Evolutionary conservation across 192 early-diverging fungal species (phyloP), one percentile per base, ranked within the genome.

Genomic region (Phlyctochytrium bullatum): DNA sequence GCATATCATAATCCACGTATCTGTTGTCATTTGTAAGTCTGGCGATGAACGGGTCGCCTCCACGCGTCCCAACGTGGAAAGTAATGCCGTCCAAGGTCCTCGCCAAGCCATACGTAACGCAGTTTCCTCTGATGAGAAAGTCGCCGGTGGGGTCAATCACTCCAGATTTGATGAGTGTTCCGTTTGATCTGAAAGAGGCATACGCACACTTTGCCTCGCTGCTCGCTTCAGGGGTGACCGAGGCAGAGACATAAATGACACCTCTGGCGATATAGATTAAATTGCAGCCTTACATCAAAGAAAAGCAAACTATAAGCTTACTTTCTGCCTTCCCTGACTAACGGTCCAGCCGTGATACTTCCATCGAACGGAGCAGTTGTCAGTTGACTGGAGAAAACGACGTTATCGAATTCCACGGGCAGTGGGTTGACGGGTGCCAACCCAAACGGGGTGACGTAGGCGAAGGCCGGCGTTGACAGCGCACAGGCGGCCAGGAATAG

Each of bases 371-470:
- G 16, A 10, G 4, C 54, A 28, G 6, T 25, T 10, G 54, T 57
- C 12, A 47, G 40, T 20, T 6, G 40, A 14, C 6, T 57, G 20
- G 54, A 6, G 54, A 57, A 57, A 6, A 57, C 27, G 4, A 10
- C 6, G 54, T 57, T 57, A 28, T 14, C 16, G 27, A 57, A 57
- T 6, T 57, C 54, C 12, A 57, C 54, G 54, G 54, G 54, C 54
- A 57, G 27, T 10, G 40, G 12, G 54, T 24, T 28, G 16, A 20
- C 27, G 20, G 54, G 6, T 24, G 27, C 54, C 54, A 57, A 14
- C 40, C n/a, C 12, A n/a, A 50, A n/a, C 10, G 40, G 40, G 40
- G 40, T n/a, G 20, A 28, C 54, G 27, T 14, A 14, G 4, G 54
- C 54, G 12, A 25, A 25, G 4, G 54, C 10, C 27, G 40, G 12